phyloP scores from a whole-genome alignment of 2,329 filamentous ascomycete species.

The Lachnellula hyalina region DNA sequence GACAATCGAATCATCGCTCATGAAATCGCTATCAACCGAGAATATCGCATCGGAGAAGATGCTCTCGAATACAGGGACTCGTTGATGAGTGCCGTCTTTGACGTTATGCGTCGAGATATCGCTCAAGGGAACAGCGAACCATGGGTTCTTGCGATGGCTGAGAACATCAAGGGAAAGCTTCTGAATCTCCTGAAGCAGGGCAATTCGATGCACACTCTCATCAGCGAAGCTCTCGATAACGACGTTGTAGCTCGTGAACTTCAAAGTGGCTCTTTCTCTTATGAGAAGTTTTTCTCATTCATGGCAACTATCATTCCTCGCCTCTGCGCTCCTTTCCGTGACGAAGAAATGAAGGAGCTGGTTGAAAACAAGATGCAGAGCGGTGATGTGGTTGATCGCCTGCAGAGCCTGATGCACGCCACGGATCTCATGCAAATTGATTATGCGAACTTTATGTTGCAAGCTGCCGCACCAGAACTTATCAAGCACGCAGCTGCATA shows the following conservation, averaged over 20 bases:
- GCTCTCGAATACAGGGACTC: slow-evolving; percentile 56
- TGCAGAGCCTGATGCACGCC: slow-evolving; percentile 69
- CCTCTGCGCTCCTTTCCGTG: slow-evolving; percentile 75
- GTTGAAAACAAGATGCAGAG: slow-evolving; percentile 55
- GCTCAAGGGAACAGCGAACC: slow-evolving; percentile 59
- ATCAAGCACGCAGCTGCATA: slow-evolving; percentile 67
- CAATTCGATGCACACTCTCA: slow-evolving; percentile 68
- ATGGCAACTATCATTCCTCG: slow-evolving; percentile 72
- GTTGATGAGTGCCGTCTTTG: slow-evolving; percentile 51
- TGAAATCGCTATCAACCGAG: slow-evolving; percentile 73
- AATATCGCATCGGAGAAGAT: slow-evolving; percentile 66
- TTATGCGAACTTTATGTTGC: slow-evolving; percentile 75
- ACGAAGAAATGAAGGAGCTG: slow-evolving; percentile 66
- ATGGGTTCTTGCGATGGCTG: slow-evolving; percentile 66
- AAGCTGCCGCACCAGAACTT: slow-evolving; percentile 64
- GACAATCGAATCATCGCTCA: slow-evolving; percentile 72
- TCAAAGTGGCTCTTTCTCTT: slow-evolving; percentile 67
- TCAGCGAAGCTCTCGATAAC: slow-evolving; percentile 69
- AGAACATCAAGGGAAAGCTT: slow-evolving; percentile 66
- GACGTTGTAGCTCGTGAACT: slow-evolving; percentile 67
- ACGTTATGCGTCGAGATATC: slow-evolving; percentile 56
- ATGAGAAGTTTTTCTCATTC: slow-evolving; percentile 72
- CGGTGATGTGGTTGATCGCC: slow-evolving; percentile 66
- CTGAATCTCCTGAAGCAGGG: slow-evolving; percentile 65
- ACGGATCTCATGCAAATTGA: slow-evolving; percentile 75